These are phyloP conservation scores for Lactuca saligna DNA, from an alignment of 129 eudicot species.

Conservation along the genomic window DNA sequence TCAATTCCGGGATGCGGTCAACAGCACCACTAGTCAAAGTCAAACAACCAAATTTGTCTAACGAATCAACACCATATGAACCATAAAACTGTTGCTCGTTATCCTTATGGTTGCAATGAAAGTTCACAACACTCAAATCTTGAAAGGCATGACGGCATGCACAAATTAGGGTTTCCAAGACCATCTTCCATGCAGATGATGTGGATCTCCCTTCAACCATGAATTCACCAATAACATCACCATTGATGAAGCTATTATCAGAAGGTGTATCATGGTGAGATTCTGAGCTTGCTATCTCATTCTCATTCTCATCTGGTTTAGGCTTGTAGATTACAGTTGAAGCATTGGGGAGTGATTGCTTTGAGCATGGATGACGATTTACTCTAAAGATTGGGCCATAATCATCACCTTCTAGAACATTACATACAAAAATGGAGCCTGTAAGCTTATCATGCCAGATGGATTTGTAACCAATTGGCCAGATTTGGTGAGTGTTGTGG, in stretches of 20 bases:
- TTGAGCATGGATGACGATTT: slow-evolving; percentile 64
- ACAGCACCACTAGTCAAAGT: slow-evolving; percentile 31
- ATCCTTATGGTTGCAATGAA: slow-evolving; percentile 64
- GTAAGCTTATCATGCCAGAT: slow-evolving; percentile 93
- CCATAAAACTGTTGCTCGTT: slow-evolving; percentile 19
- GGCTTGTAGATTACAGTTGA: slow-evolving; percentile 57
- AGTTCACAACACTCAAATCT: slow-evolving; percentile 41
- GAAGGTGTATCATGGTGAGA: slow-evolving; percentile 15
- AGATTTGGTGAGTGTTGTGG: slow-evolving; percentile 59
- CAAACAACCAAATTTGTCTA: slow-evolving; percentile 54
- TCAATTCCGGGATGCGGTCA: slow-evolving; percentile 37
- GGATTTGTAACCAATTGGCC: slow-evolving; percentile 90
- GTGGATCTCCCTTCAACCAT: slow-evolving; percentile 68
- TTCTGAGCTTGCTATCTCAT: slow-evolving; percentile 27
- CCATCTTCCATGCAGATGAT: slow-evolving; percentile 70
- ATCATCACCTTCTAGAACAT: slow-evolving; percentile 70
- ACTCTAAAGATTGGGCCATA: slow-evolving; percentile 68
- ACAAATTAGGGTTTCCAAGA: slow-evolving; percentile 42
- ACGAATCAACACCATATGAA: slow-evolving; percentile 31
- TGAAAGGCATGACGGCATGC: slow-evolving; percentile 55
- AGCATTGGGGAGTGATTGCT: slow-evolving; percentile 58
- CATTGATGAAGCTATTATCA: slow-evolving; percentile 25
- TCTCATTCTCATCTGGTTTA: slow-evolving; percentile 16
- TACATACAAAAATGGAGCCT: slow-evolving; percentile 73
- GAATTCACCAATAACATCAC: slow-evolving; percentile 66